Conservation (phyloP, 495 filamentous ascomycete species). For the Talaromyces wortmannii region DNA sequence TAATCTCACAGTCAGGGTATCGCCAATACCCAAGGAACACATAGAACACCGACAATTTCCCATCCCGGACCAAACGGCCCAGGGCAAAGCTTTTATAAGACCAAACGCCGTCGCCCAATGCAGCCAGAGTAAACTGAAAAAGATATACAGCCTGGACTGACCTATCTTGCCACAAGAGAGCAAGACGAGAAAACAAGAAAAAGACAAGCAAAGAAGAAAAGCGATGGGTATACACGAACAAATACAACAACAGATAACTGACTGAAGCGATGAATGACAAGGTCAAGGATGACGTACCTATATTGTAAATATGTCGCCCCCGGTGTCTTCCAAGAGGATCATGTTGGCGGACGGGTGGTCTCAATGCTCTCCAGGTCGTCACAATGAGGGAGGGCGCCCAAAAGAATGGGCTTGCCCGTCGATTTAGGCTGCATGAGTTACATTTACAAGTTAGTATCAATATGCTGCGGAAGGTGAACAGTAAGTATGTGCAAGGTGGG, state of each 20-base stretch:
- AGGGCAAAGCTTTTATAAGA: neutral
- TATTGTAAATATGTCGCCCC: neutral
- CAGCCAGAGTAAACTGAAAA: neutral
- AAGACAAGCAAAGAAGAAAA: constrained; percentile 4
- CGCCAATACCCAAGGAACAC: no score
- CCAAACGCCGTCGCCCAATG: constrained; percentile 3
- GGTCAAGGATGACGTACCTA: neutral
- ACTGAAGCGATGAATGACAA: neutral
- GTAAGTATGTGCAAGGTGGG: neutral
- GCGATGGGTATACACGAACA: neutral
- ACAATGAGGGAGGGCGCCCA: neutral
- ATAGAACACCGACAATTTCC: no score
- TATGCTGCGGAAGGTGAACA: neutral
- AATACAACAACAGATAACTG: constrained; percentile 6
- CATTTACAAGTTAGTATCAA: neutral
- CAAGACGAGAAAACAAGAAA: constrained; percentile 1
- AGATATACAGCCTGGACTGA: neutral
- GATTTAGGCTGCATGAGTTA: neutral
- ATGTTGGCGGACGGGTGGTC: neutral
- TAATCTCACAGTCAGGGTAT: no score
- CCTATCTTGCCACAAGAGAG: no score
- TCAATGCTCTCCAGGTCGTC: neutral
- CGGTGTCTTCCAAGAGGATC: neutral
- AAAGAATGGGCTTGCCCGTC: neutral
- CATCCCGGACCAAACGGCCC: neutral